phyloP scores from a whole-genome alignment of 2,329 filamentous ascomycete species.

The Cytospora piceicola region DNA sequence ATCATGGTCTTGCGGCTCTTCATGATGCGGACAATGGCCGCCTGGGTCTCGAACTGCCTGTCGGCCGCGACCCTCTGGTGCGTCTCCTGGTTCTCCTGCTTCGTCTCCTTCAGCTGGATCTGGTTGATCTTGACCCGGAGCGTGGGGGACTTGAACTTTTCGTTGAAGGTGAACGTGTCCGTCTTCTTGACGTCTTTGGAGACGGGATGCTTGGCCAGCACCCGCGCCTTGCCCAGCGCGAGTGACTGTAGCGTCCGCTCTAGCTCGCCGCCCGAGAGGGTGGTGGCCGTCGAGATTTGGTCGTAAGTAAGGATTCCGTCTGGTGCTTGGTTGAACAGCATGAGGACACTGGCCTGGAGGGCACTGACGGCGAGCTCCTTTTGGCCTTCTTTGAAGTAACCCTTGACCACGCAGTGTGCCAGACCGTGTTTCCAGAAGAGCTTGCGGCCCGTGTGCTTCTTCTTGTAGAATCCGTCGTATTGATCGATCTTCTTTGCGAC shows the following conservation, averaged over 20 bases:
- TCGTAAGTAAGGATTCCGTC: slow-evolving; percentile 72
- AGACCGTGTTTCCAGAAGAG: slow-evolving; percentile 91
- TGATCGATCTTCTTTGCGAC: slow-evolving; percentile 76
- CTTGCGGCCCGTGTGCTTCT: slow-evolving; percentile 85
- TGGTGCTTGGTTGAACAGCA: slow-evolving; percentile 80
- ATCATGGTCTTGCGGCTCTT: slow-evolving; percentile 88
- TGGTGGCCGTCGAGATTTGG: slow-evolving; percentile 75
- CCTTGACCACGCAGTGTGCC: slow-evolving; percentile 86
- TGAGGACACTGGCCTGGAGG: slow-evolving; percentile 87
- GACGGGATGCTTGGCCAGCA: slow-evolving; percentile 83
- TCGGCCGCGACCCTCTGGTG: slow-evolving; percentile 89
- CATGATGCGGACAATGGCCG: slow-evolving; percentile 95
- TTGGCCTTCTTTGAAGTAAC: slow-evolving; percentile 74
- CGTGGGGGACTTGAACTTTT: slow-evolving; percentile 76
- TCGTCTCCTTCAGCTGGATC: slow-evolving; percentile 95
- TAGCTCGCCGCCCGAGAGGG: slow-evolving; percentile 76
- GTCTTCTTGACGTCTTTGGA: slow-evolving; percentile 76
- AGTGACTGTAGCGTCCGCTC: slow-evolving; percentile 92
- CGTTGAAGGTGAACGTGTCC: slow-evolving; percentile 86
- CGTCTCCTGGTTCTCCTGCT: slow-evolving; percentile 91
- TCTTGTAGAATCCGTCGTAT: slow-evolving; percentile 85
- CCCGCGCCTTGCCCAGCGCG: slow-evolving; percentile 85
- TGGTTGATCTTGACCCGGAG: slow-evolving; percentile 98
- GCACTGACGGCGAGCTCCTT: slow-evolving; percentile 92
- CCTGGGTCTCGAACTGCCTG: slow-evolving; percentile 93